Conservation (phyloP, 805 yeast genomes). For the Saccharomycopsis javanensis region DNA sequence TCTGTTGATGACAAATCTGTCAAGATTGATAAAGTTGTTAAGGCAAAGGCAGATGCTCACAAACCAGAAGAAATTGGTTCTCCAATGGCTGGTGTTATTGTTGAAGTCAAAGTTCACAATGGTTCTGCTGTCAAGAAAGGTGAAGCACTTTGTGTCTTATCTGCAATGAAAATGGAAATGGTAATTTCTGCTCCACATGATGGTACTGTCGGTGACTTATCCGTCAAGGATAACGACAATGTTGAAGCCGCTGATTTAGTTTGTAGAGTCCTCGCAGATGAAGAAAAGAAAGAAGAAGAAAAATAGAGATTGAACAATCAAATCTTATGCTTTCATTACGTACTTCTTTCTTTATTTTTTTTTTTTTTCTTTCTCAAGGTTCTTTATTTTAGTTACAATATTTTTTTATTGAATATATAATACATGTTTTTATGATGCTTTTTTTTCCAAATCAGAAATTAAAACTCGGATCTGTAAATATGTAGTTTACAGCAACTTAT, state of each 20-base stretch:
- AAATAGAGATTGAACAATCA: background rate
- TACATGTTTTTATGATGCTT: background rate
- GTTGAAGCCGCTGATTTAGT: slow-evolving; percentile 92
- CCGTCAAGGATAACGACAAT: slow-evolving; percentile 83
- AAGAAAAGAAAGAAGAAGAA: slow-evolving; percentile 1
- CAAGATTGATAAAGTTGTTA: slow-evolving; percentile 72
- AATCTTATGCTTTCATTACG: background rate
- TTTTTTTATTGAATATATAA: background rate
- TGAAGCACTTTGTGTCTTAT: slow-evolving; percentile 83
- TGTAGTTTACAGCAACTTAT: background rate
- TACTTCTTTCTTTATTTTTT: background rate
- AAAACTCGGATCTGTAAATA: background rate
- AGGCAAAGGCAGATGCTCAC: slow-evolving; percentile 84
- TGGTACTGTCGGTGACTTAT: slow-evolving; percentile 72
- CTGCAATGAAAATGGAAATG: slow-evolving; percentile 99
- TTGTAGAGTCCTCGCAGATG: slow-evolving; percentile 26
- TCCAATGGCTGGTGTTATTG: slow-evolving; percentile 98
- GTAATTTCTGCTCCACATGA: slow-evolving; percentile 85
- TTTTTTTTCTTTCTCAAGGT: background rate
- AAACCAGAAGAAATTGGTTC: slow-evolving; percentile 93
- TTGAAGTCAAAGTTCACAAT: slow-evolving; percentile 84
- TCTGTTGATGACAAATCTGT: slow-evolving; percentile 82
- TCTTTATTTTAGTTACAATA: background rate
- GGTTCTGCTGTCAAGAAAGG: slow-evolving; percentile 93
- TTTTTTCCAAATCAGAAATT: background rate